Evolutionary conservation across 2,329 filamentous ascomycete species (phyloP).

Genomic region (Monilinia polystroma): DNA sequence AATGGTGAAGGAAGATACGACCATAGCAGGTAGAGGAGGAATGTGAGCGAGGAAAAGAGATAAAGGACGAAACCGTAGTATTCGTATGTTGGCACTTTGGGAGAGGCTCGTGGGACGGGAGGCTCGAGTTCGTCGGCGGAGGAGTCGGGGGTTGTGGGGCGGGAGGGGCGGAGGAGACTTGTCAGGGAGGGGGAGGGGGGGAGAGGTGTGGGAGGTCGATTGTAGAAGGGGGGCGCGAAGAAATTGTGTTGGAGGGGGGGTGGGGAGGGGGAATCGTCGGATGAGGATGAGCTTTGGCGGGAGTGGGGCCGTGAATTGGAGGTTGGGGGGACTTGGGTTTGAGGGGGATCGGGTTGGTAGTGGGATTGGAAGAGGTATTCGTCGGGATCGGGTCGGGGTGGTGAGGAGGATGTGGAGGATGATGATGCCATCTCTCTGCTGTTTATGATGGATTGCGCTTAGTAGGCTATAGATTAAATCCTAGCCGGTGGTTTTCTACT

Average conservation of each 20-base stretch:
- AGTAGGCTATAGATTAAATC: accelerated
- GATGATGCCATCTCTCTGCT: constrained; percentile 17
- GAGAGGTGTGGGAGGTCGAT: constrained; percentile 89
- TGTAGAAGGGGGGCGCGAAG: constrained; percentile 89
- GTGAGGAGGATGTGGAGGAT: constrained; percentile 17
- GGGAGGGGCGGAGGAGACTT: constrained; percentile 82
- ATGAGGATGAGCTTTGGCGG: too few relatives aligned
- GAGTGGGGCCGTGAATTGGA: background rate
- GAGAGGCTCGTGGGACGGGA: constrained; percentile 76
- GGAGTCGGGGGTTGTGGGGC: constrained; percentile 90
- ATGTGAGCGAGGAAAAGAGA: constrained; percentile 79
- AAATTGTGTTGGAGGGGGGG: constrained; percentile 46
- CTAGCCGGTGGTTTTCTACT: too few relatives aligned
- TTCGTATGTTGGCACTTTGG: constrained; percentile 97
- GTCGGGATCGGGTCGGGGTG: constrained; percentile 9
- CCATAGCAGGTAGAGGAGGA: constrained; percentile 68
- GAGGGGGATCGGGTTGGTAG: background rate
- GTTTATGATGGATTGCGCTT: background rate
- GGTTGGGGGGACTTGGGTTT: background rate
- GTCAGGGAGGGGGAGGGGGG: constrained; percentile 94
- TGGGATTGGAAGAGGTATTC: constrained; percentile 19
- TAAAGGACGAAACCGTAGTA: constrained; percentile 99
- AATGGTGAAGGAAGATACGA: constrained; percentile 89
- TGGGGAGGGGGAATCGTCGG: too few relatives aligned
- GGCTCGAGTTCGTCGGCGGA: constrained; percentile 77